phyloP scores from a whole-genome alignment of 2,329 filamentous ascomycete genomes.

The Fusarium proliferatum region DNA sequence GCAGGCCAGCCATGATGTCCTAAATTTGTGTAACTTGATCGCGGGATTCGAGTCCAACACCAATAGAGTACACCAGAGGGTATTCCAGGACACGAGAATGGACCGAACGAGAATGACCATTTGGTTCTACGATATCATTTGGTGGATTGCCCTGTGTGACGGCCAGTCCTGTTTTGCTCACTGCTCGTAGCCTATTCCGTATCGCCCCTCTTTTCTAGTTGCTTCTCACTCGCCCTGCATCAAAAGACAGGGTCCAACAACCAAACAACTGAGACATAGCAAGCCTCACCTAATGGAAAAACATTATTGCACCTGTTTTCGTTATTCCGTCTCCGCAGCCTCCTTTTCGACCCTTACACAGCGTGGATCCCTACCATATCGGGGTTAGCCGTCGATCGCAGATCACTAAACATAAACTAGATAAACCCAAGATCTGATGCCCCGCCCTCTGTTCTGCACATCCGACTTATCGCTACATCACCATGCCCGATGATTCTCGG shows the following conservation, averaged over 20 bases:
- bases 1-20: not conserved
- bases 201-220: not conserved
- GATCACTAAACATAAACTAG: conserved; percentile 10
- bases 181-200: not conserved
- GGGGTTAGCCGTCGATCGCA: not conserved
- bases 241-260: not conserved
- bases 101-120: not conserved
- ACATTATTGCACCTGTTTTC: conserved; percentile 3
- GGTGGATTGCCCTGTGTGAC: not conserved
- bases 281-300: conserved; percentile 13
- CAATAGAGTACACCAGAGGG: not conserved
- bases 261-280: conserved; percentile 1
- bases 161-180: not conserved
- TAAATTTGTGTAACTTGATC: not conserved
- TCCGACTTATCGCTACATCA: not conserved
- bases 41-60: fast-evolving
- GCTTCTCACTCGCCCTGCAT: not conserved
- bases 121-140: not conserved
- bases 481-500: conserved; percentile 28
- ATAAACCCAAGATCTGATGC: not conserved
- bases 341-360: not conserved
- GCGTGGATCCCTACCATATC: not conserved
- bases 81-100: not conserved
- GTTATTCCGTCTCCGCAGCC: not conserved
- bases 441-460: conserved; percentile 1